A percentile compares a stretch with the other conserved stretches of the same genome.
phyloP scores from a whole-genome alignment of 805 yeast genomes.

The Barnettozyma pratensis region DNA sequence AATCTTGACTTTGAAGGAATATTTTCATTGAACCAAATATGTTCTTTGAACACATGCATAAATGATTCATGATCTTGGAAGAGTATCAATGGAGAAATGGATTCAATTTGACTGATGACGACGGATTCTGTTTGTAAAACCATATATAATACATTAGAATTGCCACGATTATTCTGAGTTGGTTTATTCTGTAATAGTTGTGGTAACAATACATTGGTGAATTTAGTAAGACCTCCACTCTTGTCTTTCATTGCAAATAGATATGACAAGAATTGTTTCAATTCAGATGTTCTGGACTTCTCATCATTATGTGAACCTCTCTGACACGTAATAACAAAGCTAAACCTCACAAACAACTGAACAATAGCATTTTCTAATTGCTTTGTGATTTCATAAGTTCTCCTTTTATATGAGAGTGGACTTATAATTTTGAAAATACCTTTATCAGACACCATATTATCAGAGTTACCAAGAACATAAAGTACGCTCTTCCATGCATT shows the following conservation, averaged over 20 bases:
- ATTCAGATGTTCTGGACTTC: no score
- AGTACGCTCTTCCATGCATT: conserved; percentile 6
- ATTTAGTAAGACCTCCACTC: not conserved
- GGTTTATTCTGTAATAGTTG: not conserved
- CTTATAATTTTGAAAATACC: not conserved
- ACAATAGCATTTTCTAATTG: not conserved
- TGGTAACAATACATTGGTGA: not conserved
- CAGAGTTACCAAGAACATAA: conserved; percentile 1
- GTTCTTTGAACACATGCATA: not conserved
- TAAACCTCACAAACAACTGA: not conserved
- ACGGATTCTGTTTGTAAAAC: conserved; percentile 8
- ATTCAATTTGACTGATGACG: conserved; percentile 1
- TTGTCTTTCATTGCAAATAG: not conserved
- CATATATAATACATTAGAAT: not conserved
- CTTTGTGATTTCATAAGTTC: not conserved
- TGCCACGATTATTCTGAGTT: not conserved
- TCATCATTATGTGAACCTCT: no score
- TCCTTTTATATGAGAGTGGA: no score
- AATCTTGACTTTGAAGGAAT: not conserved
- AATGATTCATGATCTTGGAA: not conserved
- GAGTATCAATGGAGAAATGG: not conserved
- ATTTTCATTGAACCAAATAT: conserved; percentile 1
- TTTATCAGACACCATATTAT: not conserved
- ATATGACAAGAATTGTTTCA: not conserved
- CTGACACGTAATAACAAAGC: not conserved